phyloP scores from a whole-genome alignment of 1,284 basidiomycete genomes.

The Apiotrichum gamsii region DNA sequence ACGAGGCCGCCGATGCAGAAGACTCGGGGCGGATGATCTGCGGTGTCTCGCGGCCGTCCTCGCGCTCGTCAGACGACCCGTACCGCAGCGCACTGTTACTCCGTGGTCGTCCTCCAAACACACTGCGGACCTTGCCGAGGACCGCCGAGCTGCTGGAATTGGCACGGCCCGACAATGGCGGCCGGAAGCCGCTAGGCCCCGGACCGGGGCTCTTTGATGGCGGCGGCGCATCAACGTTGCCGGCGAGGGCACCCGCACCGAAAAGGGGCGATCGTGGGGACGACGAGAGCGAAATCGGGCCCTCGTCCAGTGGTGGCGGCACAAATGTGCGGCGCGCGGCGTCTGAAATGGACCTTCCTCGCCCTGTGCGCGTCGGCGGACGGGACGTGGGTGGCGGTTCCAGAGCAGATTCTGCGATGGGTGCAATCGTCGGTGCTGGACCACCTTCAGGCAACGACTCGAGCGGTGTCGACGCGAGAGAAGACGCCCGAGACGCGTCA shows the following conservation, averaged over 20 bases:
- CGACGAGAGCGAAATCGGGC: conserved; percentile 1
- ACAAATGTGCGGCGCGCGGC: conserved; percentile 1
- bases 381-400: background rate
- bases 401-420: background rate
- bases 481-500: background rate
- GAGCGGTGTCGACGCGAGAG: conserved; percentile 2
- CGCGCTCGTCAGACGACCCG: conserved; percentile 30
- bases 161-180: conserved; percentile 16
- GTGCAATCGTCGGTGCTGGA: conserved; percentile 1
- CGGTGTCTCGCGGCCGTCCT: conserved; percentile 3
- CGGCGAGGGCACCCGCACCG: background rate
- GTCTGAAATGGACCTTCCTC: conserved; percentile 15
- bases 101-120: conserved; percentile 29
- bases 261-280: background rate
- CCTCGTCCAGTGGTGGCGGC: conserved; percentile 2
- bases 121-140: conserved; percentile 34
- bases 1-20: conserved; percentile 24
- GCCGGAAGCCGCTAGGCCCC: background rate
- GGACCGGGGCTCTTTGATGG: too few species aligned
- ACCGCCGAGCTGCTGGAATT: conserved; percentile 39
- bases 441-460: conserved; percentile 7
- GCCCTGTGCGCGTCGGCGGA: conserved; percentile 7
- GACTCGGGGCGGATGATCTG: conserved; percentile 7
- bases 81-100: conserved; percentile 30
- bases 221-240: too few species aligned